Conservation (phyloP, 129 eudicot genomes). For the Lactuca saligna region DNA sequence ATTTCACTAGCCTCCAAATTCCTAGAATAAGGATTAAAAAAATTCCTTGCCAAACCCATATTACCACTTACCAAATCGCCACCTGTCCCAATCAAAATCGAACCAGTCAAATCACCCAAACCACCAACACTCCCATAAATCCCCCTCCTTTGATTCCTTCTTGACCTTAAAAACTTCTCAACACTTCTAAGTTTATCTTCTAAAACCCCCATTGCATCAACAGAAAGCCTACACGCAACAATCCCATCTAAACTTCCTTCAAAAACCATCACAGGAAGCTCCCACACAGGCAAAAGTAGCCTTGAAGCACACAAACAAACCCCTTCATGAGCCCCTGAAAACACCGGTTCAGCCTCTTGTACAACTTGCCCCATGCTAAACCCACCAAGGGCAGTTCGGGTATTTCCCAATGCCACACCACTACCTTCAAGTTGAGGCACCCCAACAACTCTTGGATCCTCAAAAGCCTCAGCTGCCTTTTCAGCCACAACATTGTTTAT, state of each 20-base stretch:
- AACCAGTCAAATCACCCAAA: slow-evolving; percentile 90
- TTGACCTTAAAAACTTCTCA: slow-evolving; percentile 75
- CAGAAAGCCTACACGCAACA: slow-evolving; percentile 72
- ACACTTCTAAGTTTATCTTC: slow-evolving; percentile 87
- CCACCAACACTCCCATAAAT: slow-evolving; percentile 91
- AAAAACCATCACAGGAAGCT: slow-evolving; percentile 72
- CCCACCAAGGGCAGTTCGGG: slow-evolving; percentile 81
- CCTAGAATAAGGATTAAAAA: slow-evolving; percentile 65
- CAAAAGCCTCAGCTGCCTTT: slow-evolving; percentile 98
- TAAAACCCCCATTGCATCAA: slow-evolving; percentile 82
- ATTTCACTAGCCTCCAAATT: slow-evolving; percentile 52
- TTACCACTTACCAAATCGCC: slow-evolving; percentile 65
- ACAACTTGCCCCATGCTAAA: slow-evolving; percentile 99
- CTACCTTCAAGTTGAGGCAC: slow-evolving; percentile 88
- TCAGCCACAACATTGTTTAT: slow-evolving; percentile 83
- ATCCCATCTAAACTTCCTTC: slow-evolving; percentile 56
- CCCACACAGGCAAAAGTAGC: slow-evolving; percentile 89
- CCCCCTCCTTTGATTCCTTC: slow-evolving; percentile 94
- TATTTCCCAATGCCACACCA: slow-evolving; percentile 70
- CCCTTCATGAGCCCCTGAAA: slow-evolving; percentile 99
- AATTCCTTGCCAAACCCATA: slow-evolving; percentile 57
- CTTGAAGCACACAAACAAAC: slow-evolving; percentile 87
- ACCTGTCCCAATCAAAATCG: slow-evolving; percentile 75
- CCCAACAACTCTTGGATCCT: slow-evolving; percentile 94
- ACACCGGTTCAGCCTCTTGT: slow-evolving; percentile 93